A percentile compares a stretch with the other conserved stretches of the same genome.
These are phyloP conservation scores for Capillidium rhysosporum DNA, from an alignment of 371 early-diverging fungal species.

Conservation along the genomic window DNA sequence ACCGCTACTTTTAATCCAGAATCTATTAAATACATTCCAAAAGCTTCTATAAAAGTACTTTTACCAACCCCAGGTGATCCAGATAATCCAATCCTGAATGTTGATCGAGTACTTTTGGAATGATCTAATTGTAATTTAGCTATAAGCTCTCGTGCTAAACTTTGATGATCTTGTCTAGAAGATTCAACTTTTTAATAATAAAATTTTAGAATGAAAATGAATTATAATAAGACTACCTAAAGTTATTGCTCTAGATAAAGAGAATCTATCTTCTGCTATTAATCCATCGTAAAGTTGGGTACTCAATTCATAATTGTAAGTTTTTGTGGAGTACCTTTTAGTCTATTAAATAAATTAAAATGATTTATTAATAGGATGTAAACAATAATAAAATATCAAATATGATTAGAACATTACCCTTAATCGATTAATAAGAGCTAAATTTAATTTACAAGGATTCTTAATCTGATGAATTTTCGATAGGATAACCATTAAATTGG, in stretches of 20 bases:
- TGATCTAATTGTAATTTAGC: conserved; percentile 12
- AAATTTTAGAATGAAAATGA: not conserved
- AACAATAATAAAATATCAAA: no score
- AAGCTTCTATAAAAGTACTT: conserved; percentile 57
- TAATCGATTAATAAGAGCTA: no score
- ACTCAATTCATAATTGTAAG: not conserved
- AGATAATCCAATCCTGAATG: conserved; percentile 49
- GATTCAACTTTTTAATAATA: conserved; percentile 15
- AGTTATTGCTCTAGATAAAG: conserved; percentile 37
- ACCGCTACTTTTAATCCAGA: conserved; percentile 47
- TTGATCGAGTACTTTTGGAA: conserved; percentile 8
- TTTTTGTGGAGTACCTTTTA: no score
- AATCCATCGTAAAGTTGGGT: not conserved
- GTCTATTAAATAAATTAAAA: no score
- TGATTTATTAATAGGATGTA: no score
- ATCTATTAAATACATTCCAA: conserved; percentile 41
- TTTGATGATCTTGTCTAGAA: conserved; percentile 38
- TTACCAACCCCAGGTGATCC: conserved; percentile 69
- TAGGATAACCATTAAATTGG: no score
- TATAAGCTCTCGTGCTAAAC: conserved; percentile 25
- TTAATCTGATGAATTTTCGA: no score
- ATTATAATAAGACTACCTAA: conserved; percentile 16
- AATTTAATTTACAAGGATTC: no score
- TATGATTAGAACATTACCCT: no score
- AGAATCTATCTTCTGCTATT: conserved; percentile 14